A percentile compares a stretch with the other conserved stretches of the same genome.
Evolutionary conservation across 2,329 filamentous ascomycete genomes (phyloP).

Genomic region (Endoconidiophora polonica): DNA sequence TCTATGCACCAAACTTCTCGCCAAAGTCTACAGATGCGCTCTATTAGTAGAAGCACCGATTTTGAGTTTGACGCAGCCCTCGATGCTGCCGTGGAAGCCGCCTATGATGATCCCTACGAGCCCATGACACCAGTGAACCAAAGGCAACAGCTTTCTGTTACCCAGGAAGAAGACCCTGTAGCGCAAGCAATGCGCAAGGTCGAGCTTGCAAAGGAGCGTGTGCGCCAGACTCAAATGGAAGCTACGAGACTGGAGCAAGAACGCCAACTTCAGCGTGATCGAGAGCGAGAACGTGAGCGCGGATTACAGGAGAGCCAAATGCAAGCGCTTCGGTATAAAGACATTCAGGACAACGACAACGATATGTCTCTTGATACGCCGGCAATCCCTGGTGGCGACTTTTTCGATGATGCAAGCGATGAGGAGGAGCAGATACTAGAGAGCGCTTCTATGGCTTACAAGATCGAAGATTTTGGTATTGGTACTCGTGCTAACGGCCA

Average conservation of each 20-base stretch:
- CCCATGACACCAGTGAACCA: slow-evolving; percentile 34
- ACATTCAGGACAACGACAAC: not conserved
- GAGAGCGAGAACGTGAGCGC: slow-evolving; percentile 19
- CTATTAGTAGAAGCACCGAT: slow-evolving; percentile 56
- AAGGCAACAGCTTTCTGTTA: slow-evolving; percentile 25
- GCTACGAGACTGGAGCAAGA: slow-evolving; percentile 36
- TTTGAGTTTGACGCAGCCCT: slow-evolving; percentile 87
- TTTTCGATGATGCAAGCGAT: slow-evolving; percentile 46
- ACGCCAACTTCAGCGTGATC: slow-evolving; percentile 18
- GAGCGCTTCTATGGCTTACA: slow-evolving; percentile 72
- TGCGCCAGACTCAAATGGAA: slow-evolving; percentile 58
- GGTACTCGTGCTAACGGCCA: slow-evolving; percentile 17
- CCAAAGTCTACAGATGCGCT: slow-evolving; percentile 30
- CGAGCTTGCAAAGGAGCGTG: slow-evolving; percentile 59
- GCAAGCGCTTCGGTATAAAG: not conserved
- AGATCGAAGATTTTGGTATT: slow-evolving; percentile 69
- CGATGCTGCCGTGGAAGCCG: slow-evolving; percentile 88
- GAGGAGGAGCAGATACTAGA: slow-evolving; percentile 69
- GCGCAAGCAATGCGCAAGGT: slow-evolving; percentile 41
- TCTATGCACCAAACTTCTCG: slow-evolving; percentile 36
- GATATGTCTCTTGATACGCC: slow-evolving; percentile 6
- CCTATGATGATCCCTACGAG: slow-evolving; percentile 83
- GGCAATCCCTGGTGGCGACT: slow-evolving; percentile 20
- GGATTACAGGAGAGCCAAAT: slow-evolving; percentile 1
- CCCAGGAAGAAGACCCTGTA: slow-evolving; percentile 24